Base-by-base conservation (phyloP, 768 basidiomycete genomes). In the Hydnomerulius pinastri region DNA sequence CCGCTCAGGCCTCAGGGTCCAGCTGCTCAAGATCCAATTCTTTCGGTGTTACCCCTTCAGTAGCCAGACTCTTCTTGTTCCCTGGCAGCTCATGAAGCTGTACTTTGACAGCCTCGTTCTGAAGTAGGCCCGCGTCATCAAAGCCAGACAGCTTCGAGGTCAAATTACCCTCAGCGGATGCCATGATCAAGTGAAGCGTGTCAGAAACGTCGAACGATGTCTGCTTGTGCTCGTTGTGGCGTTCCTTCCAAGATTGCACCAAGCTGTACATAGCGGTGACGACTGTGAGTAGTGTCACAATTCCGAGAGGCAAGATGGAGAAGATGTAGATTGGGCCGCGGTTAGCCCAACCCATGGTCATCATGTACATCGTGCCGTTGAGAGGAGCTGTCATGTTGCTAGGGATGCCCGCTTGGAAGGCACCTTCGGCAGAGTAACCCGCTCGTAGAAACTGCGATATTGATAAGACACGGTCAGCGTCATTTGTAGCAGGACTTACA, bases 401-500 rank as follows among this genome's bases (percentile, higher is more conserved):
- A 1, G 50, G 50, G n/a, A 51, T 46, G 4, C 43, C 17, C 7
- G 23, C 11, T 12, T 24, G 25, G 24, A 46, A 46, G 29, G 43
- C 23, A 7, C 50, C 17, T 1, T 37, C 20, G 6, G 44, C 29
- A 4, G 50, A 33, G 12, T 23, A 51, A 9, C 50, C 50, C 4
- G 50, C 32, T 18, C 50, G 43, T 7, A 51, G 43, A 24, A 45
- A 46, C 44, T 51, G 29, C 23, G n/a, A n/a, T n/a, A 17, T 6
- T 35, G 7, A 35, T n/a, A 3, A 18, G n/a, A n/a, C n/a, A n/a
- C n/a, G n/a, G n/a, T n/a, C n/a, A n/a, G n/a, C n/a, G n/a, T n/a
- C n/a, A 58, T 41, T 43, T 30, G 17, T 46, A 33, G 24, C 43
- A 51, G 33, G 15, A n/a, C 40, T 21, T 21, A 51, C 59, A 11